phyloP scores from a whole-genome alignment of 1,284 basidiomycete species.

The Phellinidium pouzarii region DNA sequence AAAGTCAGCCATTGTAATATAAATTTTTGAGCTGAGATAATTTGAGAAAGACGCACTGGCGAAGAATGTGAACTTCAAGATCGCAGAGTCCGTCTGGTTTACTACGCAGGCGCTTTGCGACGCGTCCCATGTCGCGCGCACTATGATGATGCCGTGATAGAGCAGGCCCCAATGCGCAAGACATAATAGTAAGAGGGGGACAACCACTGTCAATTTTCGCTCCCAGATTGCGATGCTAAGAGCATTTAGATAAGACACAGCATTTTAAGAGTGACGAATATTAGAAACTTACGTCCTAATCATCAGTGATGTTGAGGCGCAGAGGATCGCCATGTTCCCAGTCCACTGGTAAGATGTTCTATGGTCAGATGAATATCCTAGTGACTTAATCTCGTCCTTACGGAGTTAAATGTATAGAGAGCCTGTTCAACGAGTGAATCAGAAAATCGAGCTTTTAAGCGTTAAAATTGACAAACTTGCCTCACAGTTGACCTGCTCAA shows the following conservation, averaged over 20 bases:
- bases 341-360: slow-evolving; percentile 34
- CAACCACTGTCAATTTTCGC: slow-evolving; percentile 41
- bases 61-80: slow-evolving; percentile 60
- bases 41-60: slow-evolving; percentile 42
- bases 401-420: slow-evolving; percentile 63
- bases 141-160: slow-evolving; percentile 62
- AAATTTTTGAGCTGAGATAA: not conserved
- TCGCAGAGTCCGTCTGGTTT: slow-evolving; percentile 42
- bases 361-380: not conserved
- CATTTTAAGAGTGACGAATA: not conserved
- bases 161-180: slow-evolving; percentile 60
- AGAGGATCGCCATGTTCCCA: slow-evolving; percentile 58
- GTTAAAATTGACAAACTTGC: slow-evolving; percentile 29
- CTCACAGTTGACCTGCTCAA: slow-evolving; percentile 51
- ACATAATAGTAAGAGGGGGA: slow-evolving; percentile 46
- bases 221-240: slow-evolving; percentile 65
- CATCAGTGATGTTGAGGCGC: slow-evolving; percentile 63
- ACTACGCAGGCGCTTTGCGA: slow-evolving; percentile 39
- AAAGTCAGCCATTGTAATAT: not conserved
- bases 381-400: slow-evolving; percentile 26
- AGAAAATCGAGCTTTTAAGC: slow-evolving; percentile 6
- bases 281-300: slow-evolving; percentile 48
- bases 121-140: slow-evolving; percentile 47
- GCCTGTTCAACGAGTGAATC: slow-evolving; percentile 33
- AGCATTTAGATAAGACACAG: not conserved